Conservation (phyloP, 2,329 filamentous ascomycete genomes). For the Chaetomiaceae sp. region DNA sequence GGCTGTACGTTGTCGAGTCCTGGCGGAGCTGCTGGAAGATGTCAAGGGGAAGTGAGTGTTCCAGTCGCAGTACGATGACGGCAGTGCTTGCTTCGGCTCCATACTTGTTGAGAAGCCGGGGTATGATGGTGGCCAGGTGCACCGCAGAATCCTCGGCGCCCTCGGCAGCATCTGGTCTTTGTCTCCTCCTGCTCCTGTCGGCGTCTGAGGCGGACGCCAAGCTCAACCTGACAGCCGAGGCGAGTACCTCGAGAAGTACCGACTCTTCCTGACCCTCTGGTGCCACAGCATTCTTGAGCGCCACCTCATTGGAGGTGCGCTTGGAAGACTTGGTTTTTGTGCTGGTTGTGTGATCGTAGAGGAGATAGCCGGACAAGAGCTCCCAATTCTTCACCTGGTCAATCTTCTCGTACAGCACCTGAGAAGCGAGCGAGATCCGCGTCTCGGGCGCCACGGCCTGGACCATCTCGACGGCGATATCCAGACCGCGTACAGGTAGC, state of each 20-base stretch:
- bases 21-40: constrained; percentile 85
- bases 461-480: constrained; percentile 49
- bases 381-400: constrained; percentile 82
- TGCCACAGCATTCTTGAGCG: constrained; percentile 66
- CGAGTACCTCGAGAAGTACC: constrained; percentile 80
- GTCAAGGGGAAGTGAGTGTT: constrained; percentile 79
- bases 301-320: constrained; percentile 42
- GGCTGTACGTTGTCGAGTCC: constrained; percentile 72
- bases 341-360: constrained; percentile 80
- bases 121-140: constrained; percentile 71
- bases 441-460: constrained; percentile 66
- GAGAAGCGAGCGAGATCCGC: constrained; percentile 76
- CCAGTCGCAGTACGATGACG: constrained; percentile 75
- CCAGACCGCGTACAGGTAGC: constrained; percentile 39
- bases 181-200: constrained; percentile 52
- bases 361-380: constrained; percentile 76
- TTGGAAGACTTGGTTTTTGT: constrained; percentile 38
- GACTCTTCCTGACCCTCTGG: constrained; percentile 72
- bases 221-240: constrained; percentile 70
- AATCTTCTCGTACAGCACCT: constrained; percentile 77
- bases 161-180: constrained; percentile 59
- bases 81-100: constrained; percentile 84
- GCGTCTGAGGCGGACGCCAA: constrained; percentile 62
- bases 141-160: constrained; percentile 73
- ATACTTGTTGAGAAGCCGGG: constrained; percentile 84